Evolutionary conservation across 441 rosid genomes (phyloP).

Genomic region (Cnidoscolus chayamansa): DNA sequence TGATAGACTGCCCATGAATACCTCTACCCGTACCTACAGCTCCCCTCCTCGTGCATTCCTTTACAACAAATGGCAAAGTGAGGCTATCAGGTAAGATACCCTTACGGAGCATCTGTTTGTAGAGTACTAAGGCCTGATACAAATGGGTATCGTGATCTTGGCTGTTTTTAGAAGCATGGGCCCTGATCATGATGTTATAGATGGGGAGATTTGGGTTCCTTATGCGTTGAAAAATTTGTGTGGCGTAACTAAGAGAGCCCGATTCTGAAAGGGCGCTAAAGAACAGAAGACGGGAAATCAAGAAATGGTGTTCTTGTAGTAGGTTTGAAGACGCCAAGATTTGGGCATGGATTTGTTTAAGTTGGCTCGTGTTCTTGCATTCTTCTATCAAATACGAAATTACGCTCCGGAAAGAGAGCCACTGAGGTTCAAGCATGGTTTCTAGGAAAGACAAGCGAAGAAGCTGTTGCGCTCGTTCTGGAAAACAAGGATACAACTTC

Average conservation of each 20-base stretch:
- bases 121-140: constrained; percentile 28
- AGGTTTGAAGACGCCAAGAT: constrained; percentile 34
- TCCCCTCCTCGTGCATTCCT: constrained; percentile 39
- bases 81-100: constrained; percentile 44
- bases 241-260: constrained; percentile 40
- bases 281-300: constrained; percentile 48
- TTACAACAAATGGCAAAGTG: constrained; percentile 53
- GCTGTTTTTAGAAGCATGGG: constrained; percentile 30
- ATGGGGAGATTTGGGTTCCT: constrained; percentile 29
- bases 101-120: constrained; percentile 41
- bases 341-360: constrained; percentile 45
- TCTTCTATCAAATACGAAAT: constrained; percentile 31
- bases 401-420: constrained; percentile 11
- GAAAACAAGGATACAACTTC: too few relatives aligned
- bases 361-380: constrained; percentile 34
- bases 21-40: constrained; percentile 29
- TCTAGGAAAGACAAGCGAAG: background rate
- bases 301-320: constrained; percentile 22
- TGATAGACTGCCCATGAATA: constrained; percentile 42
- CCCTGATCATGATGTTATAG: constrained; percentile 57
- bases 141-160: constrained; percentile 7
- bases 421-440: constrained; percentile 13
- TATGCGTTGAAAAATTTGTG: constrained; percentile 31
- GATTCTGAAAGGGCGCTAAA: constrained; percentile 36
- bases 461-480: background rate